Evolutionary conservation across 345 rosid species (phyloP).

Genomic region (Lepidium didymum): DNA sequence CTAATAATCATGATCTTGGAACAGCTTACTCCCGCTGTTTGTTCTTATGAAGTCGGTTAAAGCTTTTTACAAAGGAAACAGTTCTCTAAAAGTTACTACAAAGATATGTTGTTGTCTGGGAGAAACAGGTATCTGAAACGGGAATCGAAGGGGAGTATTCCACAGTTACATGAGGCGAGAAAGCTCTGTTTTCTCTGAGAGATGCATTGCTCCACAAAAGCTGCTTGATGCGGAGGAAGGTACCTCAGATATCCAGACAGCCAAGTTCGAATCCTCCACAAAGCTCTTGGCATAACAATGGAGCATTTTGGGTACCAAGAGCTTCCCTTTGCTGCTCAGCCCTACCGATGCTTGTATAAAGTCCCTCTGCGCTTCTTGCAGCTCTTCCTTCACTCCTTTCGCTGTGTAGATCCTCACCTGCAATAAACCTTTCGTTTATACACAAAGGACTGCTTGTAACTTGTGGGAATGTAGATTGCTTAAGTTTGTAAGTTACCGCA

Average conservation of each 20-base stretch:
- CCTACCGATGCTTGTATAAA: slow-evolving; percentile 79
- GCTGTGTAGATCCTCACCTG: slow-evolving; percentile 77
- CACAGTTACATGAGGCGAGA: slow-evolving; percentile 62
- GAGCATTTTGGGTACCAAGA: slow-evolving; percentile 80
- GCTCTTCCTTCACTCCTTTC: slow-evolving; percentile 65
- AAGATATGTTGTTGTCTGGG: slow-evolving; percentile 29
- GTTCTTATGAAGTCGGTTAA: slow-evolving; percentile 8
- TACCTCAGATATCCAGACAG: slow-evolving; percentile 80
- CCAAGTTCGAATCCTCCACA: slow-evolving; percentile 72
- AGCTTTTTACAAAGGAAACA: slow-evolving; percentile 4
- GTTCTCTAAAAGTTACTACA: background rate
- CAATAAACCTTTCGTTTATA: background rate
- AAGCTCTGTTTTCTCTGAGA: slow-evolving; percentile 64
- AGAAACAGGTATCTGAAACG: slow-evolving; percentile 74
- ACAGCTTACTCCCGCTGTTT: background rate
- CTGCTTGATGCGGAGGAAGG: slow-evolving; percentile 75
- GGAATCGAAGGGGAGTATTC: slow-evolving; percentile 75
- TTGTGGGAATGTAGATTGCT: background rate
- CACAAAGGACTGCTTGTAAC: background rate
- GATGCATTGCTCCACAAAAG: slow-evolving; percentile 77
- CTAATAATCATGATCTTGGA: background rate
- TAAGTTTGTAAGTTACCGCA: slow-evolving; percentile 47
- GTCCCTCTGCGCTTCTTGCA: slow-evolving; percentile 70
- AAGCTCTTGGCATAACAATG: slow-evolving; percentile 69
- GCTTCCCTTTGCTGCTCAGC: slow-evolving; percentile 80